Evolutionary conservation across 768 basidiomycete genomes (phyloP).

Genomic region (Russula sp.): DNA sequence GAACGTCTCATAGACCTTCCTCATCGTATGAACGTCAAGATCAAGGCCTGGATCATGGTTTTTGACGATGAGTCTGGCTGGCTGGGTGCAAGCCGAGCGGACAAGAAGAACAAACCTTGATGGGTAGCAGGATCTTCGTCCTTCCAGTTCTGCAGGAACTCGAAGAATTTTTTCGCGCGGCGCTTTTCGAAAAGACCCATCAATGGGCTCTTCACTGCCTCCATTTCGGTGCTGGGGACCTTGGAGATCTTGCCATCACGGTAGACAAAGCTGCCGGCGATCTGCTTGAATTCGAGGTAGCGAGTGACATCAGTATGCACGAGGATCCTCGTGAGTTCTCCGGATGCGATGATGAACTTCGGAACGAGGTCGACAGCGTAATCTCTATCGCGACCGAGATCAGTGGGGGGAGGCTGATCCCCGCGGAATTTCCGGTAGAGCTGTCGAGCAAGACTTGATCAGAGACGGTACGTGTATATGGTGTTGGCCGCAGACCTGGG

Average conservation of each 20-base stretch:
- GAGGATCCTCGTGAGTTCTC: conserved; percentile 95
- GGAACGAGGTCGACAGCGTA: conserved; percentile 97
- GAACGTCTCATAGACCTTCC: conserved; percentile 92
- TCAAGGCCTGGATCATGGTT: conserved; percentile 56
- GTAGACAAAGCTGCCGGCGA: conserved; percentile 96
- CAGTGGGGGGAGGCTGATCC: conserved; percentile 65
- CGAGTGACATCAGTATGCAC: conserved; percentile 98
- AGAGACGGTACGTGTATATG: conserved; percentile 16
- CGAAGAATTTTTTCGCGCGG: conserved; percentile 97
- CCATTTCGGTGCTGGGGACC: conserved; percentile 95
- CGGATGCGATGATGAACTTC: conserved; percentile 98
- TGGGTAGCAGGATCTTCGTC: conserved; percentile 95
- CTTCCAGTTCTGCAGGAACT: conserved; percentile 92
- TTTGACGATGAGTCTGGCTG: neutral
- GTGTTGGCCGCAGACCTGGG: conserved; percentile 59
- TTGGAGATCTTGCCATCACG: conserved; percentile 96
- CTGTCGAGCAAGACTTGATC: conserved; percentile 37
- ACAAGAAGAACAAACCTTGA: conserved; percentile 55
- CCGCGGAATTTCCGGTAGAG: conserved; percentile 94
- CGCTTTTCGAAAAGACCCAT: conserved; percentile 99
- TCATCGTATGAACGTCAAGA: conserved; percentile 90
- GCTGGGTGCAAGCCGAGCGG: neutral
- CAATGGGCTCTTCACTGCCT: conserved; percentile 88
- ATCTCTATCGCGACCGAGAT: conserved; percentile 94
- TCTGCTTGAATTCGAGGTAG: conserved; percentile 99